Evolutionary conservation across 2,329 filamentous ascomycete genomes (phyloP), one percentile per base, ranked within the genome.

Genomic region (Microascus cirrosus): DNA sequence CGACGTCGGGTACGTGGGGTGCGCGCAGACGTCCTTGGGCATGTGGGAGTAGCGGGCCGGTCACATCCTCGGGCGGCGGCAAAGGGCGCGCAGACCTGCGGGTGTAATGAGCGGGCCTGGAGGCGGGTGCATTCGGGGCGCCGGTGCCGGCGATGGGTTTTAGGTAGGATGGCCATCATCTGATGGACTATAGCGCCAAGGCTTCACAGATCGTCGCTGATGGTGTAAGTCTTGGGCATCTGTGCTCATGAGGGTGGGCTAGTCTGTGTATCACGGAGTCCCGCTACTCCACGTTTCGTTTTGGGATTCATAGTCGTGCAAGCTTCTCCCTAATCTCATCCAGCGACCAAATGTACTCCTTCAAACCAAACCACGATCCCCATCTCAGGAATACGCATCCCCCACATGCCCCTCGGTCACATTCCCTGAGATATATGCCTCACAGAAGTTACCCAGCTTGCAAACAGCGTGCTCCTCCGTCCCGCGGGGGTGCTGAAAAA

Each of bases 391-490:
- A n/a, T n/a, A n/a, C 56, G n/a, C 15, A 8, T 24, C 35, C 35
- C 5, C 8, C 4, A 12, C 22, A 10, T 6, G 1, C 35, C 24
- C 6, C 10, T 28, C 18, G 12, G 64, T 51, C 2, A 57, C 25
- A 52, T 75, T 72, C 50, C 69, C 69, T n/a, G 73, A 72, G 12
- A 78, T 67, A 28, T 65, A 67, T 18, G 73, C 70, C n/a, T 64
- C 63, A 51, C 68, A 63, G 57, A 78, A 79, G 50, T 76, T 73
- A 15, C 79, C 79, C 58, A 83, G 67, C 67, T 81, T 83, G 62
- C 79, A 81, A 32, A 69, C 63, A 0, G 79, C 80, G 62, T 81
- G 83, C 35, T 71, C 74, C 67, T 81, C 78, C 13, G 60, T 65
- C 1, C 75, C 75, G 13, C 69, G 68, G 39, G 78, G 73, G 56